Percentiles rank a stretch among this genome's conserved stretches.
These are phyloP conservation scores for Bacidia gigantensis DNA, from an alignment of 495 filamentous ascomycete genomes.

Conservation along the genomic window DNA sequence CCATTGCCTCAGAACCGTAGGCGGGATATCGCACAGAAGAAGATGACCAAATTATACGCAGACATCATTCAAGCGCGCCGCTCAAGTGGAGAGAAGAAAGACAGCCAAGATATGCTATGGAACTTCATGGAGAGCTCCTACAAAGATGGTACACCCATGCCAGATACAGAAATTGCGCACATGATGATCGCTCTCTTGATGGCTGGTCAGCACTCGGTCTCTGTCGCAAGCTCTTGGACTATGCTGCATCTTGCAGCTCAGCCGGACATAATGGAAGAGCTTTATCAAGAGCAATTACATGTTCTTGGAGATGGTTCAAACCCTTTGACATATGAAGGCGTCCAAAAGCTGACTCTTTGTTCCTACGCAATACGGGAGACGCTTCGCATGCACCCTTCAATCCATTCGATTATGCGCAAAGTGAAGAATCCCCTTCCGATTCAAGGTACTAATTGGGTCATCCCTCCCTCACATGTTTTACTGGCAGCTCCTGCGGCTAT, in stretches of 20 bases:
- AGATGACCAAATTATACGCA: conserved; percentile 64
- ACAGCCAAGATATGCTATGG: conserved; percentile 61
- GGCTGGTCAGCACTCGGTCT: conserved; percentile 81
- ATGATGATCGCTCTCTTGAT: conserved; percentile 87
- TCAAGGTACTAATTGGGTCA: conserved; percentile 60
- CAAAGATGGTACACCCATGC: conserved; percentile 55
- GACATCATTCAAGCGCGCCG: conserved; percentile 60
- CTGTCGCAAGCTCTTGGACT: conserved; percentile 69
- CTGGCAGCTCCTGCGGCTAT: conserved; percentile 74
- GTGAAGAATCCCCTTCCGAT: conserved; percentile 69
- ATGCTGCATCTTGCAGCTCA: conserved; percentile 62
- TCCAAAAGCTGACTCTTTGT: conserved; percentile 57
- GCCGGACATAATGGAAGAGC: conserved; percentile 57
- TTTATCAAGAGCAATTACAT: conserved; percentile 59
- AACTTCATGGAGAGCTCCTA: conserved; percentile 70
- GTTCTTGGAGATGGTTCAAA: conserved; percentile 47
- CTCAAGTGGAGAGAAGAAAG: conserved; percentile 27
- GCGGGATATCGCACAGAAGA: conserved; percentile 60
- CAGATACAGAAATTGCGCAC: conserved; percentile 71
- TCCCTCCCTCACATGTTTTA: conserved; percentile 65
- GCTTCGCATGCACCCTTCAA: conserved; percentile 66
- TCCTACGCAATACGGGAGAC: conserved; percentile 67
- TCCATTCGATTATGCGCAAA: conserved; percentile 75
- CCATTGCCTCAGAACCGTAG: conserved; percentile 70
- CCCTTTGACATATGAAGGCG: conserved; percentile 49